phyloP scores from a whole-genome alignment of 768 basidiomycete genomes.

The Tulasnella sp. region DNA sequence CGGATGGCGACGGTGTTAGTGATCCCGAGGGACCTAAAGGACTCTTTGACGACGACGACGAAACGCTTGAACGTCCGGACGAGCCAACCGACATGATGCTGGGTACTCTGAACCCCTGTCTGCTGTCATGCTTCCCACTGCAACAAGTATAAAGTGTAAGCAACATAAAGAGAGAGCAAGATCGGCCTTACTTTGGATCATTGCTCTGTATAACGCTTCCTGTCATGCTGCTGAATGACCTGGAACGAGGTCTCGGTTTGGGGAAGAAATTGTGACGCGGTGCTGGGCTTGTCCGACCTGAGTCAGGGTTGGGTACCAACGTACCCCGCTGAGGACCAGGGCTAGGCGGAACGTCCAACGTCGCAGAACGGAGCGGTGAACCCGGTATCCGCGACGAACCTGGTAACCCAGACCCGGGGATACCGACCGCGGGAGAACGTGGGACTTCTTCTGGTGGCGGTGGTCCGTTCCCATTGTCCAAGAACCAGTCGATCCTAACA shows the following conservation, averaged over 20 bases:
- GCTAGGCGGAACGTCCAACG: constrained; percentile 2
- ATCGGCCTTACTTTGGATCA: neutral
- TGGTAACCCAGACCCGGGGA: neutral
- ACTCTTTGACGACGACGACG: neutral
- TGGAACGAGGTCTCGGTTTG: neutral
- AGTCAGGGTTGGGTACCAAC: neutral
- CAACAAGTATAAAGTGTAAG: neutral
- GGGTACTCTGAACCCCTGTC: neutral
- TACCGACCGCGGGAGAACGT: neutral
- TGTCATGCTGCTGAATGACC: neutral
- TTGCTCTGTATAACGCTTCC: neutral
- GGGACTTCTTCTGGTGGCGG: neutral
- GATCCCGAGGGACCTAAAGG: neutral
- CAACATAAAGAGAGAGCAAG: neutral
- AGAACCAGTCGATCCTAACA: constrained; percentile 20
- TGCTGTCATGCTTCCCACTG: neutral
- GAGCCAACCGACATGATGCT: neutral
- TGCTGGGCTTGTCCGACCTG: constrained; percentile 25
- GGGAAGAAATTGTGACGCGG: constrained; percentile 62
- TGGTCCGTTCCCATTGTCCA: constrained; percentile 15
- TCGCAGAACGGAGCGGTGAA: neutral
- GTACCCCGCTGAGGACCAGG: neutral
- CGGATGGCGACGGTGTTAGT: neutral
- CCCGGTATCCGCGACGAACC: neutral
- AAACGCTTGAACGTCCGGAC: neutral